Base-by-base conservation (phyloP, 1,284 basidiomycete genomes). In the Bjerkandera adusta region DNA sequence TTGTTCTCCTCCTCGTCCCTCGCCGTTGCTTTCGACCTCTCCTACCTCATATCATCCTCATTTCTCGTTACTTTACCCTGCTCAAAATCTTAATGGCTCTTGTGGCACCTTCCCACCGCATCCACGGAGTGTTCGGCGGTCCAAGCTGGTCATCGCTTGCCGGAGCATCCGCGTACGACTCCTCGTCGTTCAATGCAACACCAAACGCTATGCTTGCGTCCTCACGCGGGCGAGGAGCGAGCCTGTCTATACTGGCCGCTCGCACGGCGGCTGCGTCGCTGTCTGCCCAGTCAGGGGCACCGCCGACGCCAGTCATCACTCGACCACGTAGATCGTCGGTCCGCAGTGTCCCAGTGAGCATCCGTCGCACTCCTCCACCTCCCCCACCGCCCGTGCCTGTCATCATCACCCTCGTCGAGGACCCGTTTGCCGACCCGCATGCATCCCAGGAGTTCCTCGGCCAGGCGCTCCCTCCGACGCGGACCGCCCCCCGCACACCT, bases 341-440 rank as follows among this genome's bases (percentile, higher is more conserved):
- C 32, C 44, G 51, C 48, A 30, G 35, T 43, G 44, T 35, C 33
- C 5, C 51, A 7, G 36, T 47, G 20, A 51, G 50, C 37, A 48
- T 36, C 30, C 30, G 33, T 54, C 55, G 55, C 15, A 50, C 57
- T 12, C 51, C 61, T 11, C 57, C 58, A 4, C 58, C 55, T 3
- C 57, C 57, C 3, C 57, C 54, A 20, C 35, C 30, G 15, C 45
- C 51, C 25, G 29, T 40, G 12, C 25, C 38, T 5, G 32, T 41
- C 25, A 34, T 45, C 36, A 29, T 51, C 6, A 21, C 42, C 29
- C 47, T 51, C 36, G 46, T 49, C 15, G 58, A 58, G n/a, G 55
- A 63, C 43, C 61, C 61, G 36, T 63, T 63, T 51, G 55, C 56
- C 18, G 61, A 62, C 57, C 47, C 45, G 0, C 45, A 37, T 36